Percentiles rank a stretch among this genome's conserved stretches.
These are phyloP conservation scores for Trichoderma simmonsii DNA, from an alignment of 2,329 filamentous ascomycete species.

Conservation along the genomic window DNA sequence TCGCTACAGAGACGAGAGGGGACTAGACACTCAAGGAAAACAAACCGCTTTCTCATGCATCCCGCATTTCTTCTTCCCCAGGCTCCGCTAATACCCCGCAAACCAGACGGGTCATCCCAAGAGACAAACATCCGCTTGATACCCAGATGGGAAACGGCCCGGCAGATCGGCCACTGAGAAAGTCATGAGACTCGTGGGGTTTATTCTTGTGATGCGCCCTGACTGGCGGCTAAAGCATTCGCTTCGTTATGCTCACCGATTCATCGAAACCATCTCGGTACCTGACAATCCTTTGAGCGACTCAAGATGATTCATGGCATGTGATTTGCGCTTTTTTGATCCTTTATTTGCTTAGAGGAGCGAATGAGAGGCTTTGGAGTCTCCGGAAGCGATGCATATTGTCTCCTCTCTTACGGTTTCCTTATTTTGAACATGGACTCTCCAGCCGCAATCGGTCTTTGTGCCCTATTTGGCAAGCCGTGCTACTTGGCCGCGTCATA, in stretches of 20 bases:
- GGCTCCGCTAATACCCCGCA: constrained; percentile 15
- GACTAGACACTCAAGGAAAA: neutral
- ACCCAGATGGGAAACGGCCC: constrained; percentile 3
- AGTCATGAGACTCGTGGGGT: constrained; percentile 14
- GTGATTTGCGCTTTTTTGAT: neutral
- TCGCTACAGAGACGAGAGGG: neutral
- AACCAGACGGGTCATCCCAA: neutral
- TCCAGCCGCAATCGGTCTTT: neutral
- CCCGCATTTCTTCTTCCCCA: neutral
- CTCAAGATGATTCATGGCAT: neutral
- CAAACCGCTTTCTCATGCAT: constrained; percentile 2
- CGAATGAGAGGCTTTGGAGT: neutral
- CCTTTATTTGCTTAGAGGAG: neutral
- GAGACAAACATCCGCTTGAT: neutral
- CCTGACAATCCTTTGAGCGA: neutral
- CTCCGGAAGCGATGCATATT: neutral
- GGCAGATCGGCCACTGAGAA: constrained; percentile 10
- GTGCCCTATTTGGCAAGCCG: neutral
- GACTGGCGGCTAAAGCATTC: neutral
- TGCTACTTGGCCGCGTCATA: neutral
- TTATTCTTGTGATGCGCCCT: neutral
- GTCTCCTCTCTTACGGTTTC: neutral
- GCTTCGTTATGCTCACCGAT: neutral
- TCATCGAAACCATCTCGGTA: neutral
- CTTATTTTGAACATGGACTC: neutral